phyloP scores from a whole-genome alignment of 345 rosid genomes.

The Hypericum androsaemum region DNA sequence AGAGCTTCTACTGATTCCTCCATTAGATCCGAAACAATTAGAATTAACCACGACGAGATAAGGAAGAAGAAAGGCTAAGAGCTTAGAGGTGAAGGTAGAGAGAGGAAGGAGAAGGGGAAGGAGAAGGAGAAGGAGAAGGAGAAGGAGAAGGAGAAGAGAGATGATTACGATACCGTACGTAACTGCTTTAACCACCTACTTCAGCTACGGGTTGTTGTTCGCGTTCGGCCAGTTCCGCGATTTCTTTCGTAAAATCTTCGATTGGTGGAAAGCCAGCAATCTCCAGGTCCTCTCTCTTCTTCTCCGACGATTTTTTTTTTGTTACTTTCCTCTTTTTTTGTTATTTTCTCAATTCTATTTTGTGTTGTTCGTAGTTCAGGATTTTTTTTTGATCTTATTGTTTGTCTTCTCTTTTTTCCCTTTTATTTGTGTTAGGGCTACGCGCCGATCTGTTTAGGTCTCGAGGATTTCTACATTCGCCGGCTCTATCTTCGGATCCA shows the following conservation, averaged over 20 bases:
- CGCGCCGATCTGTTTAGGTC: slow-evolving; percentile 86
- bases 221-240: slow-evolving; percentile 74
- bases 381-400: background rate
- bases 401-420: background rate
- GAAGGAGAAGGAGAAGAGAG: background rate
- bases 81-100: too few relatives aligned
- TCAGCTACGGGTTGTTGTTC: slow-evolving; percentile 72
- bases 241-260: slow-evolving; percentile 53
- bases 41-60: too few relatives aligned
- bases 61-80: too few relatives aligned
- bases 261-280: slow-evolving; percentile 46
- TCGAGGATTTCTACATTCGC: slow-evolving; percentile 81
- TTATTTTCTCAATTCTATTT: background rate
- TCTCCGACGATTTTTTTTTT: background rate
- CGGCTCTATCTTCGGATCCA: slow-evolving; percentile 83
- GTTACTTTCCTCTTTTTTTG: background rate
- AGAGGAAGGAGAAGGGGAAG: background rate
- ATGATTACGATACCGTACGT: slow-evolving; percentile 73
- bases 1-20: too few relatives aligned
- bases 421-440: slow-evolving; percentile 40
- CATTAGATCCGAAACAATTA: too few relatives aligned
- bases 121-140: slow-evolving; percentile 11
- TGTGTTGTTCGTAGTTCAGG: background rate
- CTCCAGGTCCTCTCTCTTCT: slow-evolving; percentile 33
- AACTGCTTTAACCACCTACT: slow-evolving; percentile 62